Percentiles rank a stretch among this genome's conserved stretches.
Evolutionary conservation across 208 protist species (phyloP).

Genomic region (Vickermania spadyakhi): DNA sequence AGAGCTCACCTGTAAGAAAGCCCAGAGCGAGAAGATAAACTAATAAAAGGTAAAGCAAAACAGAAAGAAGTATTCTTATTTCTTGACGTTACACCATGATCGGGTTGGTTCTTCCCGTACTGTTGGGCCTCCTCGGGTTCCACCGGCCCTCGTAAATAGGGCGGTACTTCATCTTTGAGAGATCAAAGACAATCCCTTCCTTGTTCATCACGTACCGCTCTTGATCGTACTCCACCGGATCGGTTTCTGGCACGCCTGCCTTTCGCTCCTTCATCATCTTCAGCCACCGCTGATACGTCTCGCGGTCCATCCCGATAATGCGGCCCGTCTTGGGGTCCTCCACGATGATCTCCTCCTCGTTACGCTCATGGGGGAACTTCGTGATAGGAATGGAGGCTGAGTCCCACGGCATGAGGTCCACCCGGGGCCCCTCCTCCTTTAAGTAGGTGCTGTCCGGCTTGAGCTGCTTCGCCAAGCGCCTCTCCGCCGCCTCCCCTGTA

Average conservation of each 20-base stretch:
- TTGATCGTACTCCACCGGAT: constrained; percentile 85
- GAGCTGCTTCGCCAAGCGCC: constrained; percentile 25
- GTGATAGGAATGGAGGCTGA: constrained; percentile 78
- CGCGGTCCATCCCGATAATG: constrained; percentile 80
- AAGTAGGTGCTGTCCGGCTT: constrained; percentile 9
- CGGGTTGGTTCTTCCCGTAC: constrained; percentile 76
- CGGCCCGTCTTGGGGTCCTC: constrained; percentile 83
- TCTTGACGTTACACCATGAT: constrained; percentile 83
- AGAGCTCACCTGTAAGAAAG: too few relatives aligned
- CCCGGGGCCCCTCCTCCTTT: constrained; percentile 40
- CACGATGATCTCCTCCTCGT: constrained; percentile 79
- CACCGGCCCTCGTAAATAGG: constrained; percentile 80
- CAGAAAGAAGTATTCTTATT: too few relatives aligned
- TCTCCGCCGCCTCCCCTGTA: constrained; percentile 43
- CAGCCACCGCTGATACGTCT: constrained; percentile 77
- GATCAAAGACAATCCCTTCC: constrained; percentile 77
- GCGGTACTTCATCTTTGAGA: constrained; percentile 83
- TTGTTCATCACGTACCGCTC: constrained; percentile 85
- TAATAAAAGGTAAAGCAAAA: too few relatives aligned
- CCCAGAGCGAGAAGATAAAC: too few relatives aligned
- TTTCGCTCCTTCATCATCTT: constrained; percentile 78
- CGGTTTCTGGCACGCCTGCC: constrained; percentile 48
- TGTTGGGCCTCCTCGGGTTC: constrained; percentile 72
- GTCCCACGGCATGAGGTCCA: constrained; percentile 72
- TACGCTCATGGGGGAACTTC: constrained; percentile 77